Evolutionary conservation across 169 alveolate genomes (phyloP), one percentile per base, ranked within the genome.

Genomic region (Haemoproteus tartakovskyi): DNA sequence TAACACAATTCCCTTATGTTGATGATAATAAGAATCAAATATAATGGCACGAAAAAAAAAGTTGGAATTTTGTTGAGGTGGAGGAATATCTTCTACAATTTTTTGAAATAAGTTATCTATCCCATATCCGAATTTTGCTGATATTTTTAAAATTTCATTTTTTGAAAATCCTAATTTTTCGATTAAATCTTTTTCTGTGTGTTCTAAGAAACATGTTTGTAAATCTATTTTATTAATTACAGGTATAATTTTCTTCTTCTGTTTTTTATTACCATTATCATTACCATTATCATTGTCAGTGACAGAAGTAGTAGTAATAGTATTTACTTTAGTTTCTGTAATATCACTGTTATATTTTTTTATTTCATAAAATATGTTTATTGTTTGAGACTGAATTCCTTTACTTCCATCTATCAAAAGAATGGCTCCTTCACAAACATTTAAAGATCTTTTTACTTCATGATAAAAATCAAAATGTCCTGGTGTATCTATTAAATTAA

Each of bases 401-500:
- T 95, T 95, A 52, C 94, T 96, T 1, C 97, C 96, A 83, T 97
- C 99, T 63, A 97, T 94, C n/a, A 97, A 95, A 0, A 96, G 98
- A 6, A 95, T 94, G 0, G 98, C 98, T 0, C 99, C 98, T 80
- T 97, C 98, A 50, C 95, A 91, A n/a, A 95, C 98, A 29, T 98
- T 88, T 47, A 95, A 87, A 2, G 97, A 92, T 38, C 98, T 86
- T 62, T 95, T 98, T 11, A 88, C 98, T 85, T 95, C 98, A 0
- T 93, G 97, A 18, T 97, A 93, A 84, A 95, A 95, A 81, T 96
- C 99, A 16, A 95, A 97, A 80, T 95, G 98, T 0, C 99, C 99
- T 14, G 99, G 99, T 1, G 99, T 97, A 78, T 97, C 99, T n/a
- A 97, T 95, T 11, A 97, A 85, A 87, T 97, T 97, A 78, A 95